A percentile compares a stretch with the other conserved stretches of the same genome.
These are phyloP conservation scores for Carallia brachiata DNA, from an alignment of 345 rosid genomes.

Conservation along the genomic window DNA sequence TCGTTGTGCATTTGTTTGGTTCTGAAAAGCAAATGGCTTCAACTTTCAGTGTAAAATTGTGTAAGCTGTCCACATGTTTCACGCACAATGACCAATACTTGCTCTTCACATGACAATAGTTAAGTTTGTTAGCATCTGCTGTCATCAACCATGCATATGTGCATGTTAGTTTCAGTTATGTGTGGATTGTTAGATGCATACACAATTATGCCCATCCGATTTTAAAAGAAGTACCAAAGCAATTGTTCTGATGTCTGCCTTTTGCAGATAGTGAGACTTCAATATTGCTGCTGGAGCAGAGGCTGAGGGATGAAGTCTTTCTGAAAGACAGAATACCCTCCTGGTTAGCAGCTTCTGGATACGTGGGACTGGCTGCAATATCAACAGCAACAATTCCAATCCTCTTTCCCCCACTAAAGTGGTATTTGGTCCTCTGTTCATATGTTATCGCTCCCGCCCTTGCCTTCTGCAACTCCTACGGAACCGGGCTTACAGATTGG, in stretches of 20 bases:
- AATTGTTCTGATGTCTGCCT: conserved; percentile 11
- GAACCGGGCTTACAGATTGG: conserved; percentile 87
- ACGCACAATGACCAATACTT: too few species aligned
- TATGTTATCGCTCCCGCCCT: conserved; percentile 88
- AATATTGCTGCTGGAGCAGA: conserved; percentile 47
- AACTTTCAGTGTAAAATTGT: too few species aligned
- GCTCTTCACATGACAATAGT: too few species aligned
- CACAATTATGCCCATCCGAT: neutral
- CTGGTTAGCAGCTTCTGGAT: conserved; percentile 80
- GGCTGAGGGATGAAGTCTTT: conserved; percentile 61
- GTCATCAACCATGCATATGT: neutral
- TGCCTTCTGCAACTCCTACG: conserved; percentile 92
- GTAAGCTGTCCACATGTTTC: too few species aligned
- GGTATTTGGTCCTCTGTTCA: conserved; percentile 81
- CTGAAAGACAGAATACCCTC: conserved; percentile 74
- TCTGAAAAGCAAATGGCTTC: too few species aligned
- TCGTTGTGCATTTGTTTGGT: too few species aligned
- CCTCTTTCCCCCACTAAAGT: conserved; percentile 75
- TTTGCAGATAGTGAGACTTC: conserved; percentile 52
- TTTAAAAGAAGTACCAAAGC: neutral
- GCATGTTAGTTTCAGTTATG: neutral
- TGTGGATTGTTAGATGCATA: neutral
- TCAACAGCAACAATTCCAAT: conserved; percentile 70
- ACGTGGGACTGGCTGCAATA: conserved; percentile 84
- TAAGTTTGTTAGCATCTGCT: too few species aligned